A percentile compares a stretch with the other conserved stretches of the same genome.
These are phyloP conservation scores for Guadua angustifolia DNA, from an alignment of 176 grass and related monocot genomes.

Conservation along the genomic window DNA sequence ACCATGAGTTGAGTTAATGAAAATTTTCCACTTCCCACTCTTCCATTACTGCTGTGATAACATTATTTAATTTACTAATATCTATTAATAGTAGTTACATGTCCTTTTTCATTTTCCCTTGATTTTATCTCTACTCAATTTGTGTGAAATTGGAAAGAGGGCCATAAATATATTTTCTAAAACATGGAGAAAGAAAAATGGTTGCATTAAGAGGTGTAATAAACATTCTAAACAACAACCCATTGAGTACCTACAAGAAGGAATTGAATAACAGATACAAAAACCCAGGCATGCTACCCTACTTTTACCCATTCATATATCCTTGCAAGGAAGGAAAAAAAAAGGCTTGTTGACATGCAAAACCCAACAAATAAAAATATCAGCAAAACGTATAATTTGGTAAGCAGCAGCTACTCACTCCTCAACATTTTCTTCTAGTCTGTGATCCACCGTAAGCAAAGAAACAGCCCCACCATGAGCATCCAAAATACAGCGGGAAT, in stretches of 20 bases:
- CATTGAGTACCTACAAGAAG: constrained; percentile 11
- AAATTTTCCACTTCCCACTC: background rate
- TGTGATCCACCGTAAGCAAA: constrained; percentile 89
- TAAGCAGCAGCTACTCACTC: constrained; percentile 63
- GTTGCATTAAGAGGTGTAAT: background rate
- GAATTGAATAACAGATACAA: background rate
- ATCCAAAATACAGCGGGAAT: constrained; percentile 96
- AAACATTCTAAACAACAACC: constrained; percentile 18
- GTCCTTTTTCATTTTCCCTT: background rate
- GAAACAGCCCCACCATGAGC: constrained; percentile 74
- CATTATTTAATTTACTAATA: background rate
- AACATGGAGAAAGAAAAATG: background rate
- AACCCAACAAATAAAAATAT: background rate
- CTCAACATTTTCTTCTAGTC: constrained; percentile 96
- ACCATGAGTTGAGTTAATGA: constrained; percentile 7
- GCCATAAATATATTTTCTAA: background rate
- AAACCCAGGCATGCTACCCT: background rate
- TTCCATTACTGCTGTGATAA: background rate
- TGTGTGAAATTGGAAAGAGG: background rate
- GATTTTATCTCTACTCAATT: background rate
- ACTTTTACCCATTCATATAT: constrained; percentile 4
- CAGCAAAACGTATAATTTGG: background rate
- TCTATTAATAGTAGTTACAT: background rate
- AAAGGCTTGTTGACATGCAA: background rate
- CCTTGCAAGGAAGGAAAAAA: background rate